phyloP scores from a whole-genome alignment of 306 rosid genomes.

The Castanea sativa region DNA sequence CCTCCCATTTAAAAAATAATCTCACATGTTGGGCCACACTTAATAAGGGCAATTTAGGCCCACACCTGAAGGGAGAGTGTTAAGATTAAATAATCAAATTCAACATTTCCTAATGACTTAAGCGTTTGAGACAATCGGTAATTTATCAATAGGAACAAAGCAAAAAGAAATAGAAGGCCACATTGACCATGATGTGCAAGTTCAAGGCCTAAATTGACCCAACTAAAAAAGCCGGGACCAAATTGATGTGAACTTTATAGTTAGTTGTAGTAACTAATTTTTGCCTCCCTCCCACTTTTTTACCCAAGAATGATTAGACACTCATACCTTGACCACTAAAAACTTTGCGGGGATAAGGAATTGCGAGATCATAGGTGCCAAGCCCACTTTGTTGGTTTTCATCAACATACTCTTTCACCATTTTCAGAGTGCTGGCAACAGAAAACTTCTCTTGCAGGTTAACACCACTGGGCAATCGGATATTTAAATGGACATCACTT shows the following conservation, averaged over 20 bases:
- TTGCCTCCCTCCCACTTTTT: not conserved
- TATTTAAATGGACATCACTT: constrained; percentile 44
- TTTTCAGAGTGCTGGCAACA: constrained; percentile 39
- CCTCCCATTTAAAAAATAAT: too few species aligned
- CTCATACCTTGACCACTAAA: constrained; percentile 42
- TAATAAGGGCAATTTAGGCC: too few species aligned
- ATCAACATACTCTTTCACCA: constrained; percentile 44
- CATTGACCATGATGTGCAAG: not conserved
- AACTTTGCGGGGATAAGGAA: constrained; percentile 62
- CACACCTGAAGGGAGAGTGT: too few species aligned
- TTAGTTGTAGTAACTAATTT: not conserved
- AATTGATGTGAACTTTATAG: not conserved
- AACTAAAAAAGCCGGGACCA: not conserved
- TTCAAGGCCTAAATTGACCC: not conserved
- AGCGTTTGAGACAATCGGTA: too few species aligned
- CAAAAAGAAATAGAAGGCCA: not conserved
- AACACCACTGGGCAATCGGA: constrained; percentile 42
- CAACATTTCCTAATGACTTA: too few species aligned
- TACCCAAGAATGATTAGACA: not conserved
- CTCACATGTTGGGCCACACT: too few species aligned
- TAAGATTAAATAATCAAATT: too few species aligned
- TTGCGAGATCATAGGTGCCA: constrained; percentile 54
- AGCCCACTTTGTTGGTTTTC: constrained; percentile 26
- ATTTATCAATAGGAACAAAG: not conserved
- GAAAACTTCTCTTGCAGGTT: constrained; percentile 50